phyloP scores from a whole-genome alignment of 2,329 filamentous ascomycete genomes.

The Ceratocystis smalleyi region DNA sequence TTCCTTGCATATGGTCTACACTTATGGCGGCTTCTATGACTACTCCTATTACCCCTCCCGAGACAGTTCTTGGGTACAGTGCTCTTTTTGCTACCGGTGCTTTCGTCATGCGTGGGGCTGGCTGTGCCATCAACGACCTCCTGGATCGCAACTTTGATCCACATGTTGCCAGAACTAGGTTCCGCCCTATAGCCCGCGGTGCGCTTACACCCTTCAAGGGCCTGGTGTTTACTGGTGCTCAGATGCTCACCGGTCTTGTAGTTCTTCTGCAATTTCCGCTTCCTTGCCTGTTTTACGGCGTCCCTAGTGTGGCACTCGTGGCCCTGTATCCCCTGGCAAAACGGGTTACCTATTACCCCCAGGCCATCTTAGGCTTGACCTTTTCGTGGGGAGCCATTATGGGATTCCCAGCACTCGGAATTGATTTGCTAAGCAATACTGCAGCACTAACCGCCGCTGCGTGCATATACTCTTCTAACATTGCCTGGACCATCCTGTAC shows the following conservation, averaged over 20 bases:
- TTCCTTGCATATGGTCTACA: constrained; percentile 73
- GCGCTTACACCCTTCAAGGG: constrained; percentile 60
- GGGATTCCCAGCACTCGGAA: constrained; percentile 69
- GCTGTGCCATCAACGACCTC: constrained; percentile 79
- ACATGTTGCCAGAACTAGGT: constrained; percentile 57
- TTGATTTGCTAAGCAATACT: constrained; percentile 53
- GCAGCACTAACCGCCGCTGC: constrained; percentile 50
- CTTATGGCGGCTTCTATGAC: constrained; percentile 60
- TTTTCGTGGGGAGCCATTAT: constrained; percentile 84
- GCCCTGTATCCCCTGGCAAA: constrained; percentile 69
- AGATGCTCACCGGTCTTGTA: constrained; percentile 57
- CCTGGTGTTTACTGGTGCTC: constrained; percentile 55
- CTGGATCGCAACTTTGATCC: constrained; percentile 81
- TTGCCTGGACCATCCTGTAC: constrained; percentile 77
- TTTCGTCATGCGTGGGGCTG: constrained; percentile 72
- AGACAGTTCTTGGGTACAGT: constrained; percentile 47
- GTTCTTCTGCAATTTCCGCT: constrained; percentile 62
- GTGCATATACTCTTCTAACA: constrained; percentile 59
- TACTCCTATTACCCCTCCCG: constrained; percentile 42
- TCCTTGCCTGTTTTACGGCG: constrained; percentile 59
- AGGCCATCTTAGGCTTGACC: constrained; percentile 65
- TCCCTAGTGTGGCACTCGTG: constrained; percentile 60
- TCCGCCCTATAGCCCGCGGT: constrained; percentile 66
- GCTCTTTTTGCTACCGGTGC: constrained; percentile 61
- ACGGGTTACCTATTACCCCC: constrained; percentile 73